Percentiles rank a stretch among this genome's conserved stretches.
phyloP scores from a whole-genome alignment of 257 asterid genomes.

The Pogostemon cablin region DNA sequence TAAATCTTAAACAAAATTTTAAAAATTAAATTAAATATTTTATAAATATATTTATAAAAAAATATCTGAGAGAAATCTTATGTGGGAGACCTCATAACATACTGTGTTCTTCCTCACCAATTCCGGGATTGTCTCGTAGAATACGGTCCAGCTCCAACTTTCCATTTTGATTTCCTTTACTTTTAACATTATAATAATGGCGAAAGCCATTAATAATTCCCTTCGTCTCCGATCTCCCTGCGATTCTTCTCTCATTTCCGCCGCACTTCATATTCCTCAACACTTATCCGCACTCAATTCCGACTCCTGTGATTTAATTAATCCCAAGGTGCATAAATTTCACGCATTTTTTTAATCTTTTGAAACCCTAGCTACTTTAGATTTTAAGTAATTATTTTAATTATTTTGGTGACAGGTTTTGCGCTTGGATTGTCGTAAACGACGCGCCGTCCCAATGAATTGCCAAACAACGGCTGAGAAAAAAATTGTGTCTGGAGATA shows the following conservation, averaged over 20 bases:
- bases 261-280: slow-evolving; percentile 36
- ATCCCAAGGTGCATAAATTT: slow-evolving; percentile 34
- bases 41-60: too few species aligned
- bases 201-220: slow-evolving; percentile 31
- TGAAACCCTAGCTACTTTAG: not conserved
- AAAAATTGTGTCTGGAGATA: slow-evolving; percentile 52
- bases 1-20: too few species aligned
- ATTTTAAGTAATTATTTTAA: not conserved
- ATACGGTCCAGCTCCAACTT: not conserved
- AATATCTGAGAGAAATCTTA: not conserved
- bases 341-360: slow-evolving; percentile 1
- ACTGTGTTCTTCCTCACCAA: slow-evolving; percentile 15
- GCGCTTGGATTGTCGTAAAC: slow-evolving; percentile 33
- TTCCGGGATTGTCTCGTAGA: slow-evolving; percentile 31
- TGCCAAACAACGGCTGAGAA: slow-evolving; percentile 58
- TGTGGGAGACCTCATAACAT: slow-evolving; percentile 27
- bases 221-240: slow-evolving; percentile 34
- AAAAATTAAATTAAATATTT: too few species aligned
- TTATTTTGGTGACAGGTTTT: slow-evolving; percentile 37
- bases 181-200: slow-evolving; percentile 42
- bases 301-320: slow-evolving; percentile 28
- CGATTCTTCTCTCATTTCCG: slow-evolving; percentile 36
- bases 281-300: slow-evolving; percentile 48
- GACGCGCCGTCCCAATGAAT: slow-evolving; percentile 45
- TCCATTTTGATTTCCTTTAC: slow-evolving; percentile 15